These are phyloP conservation scores for Stephania yunnanensis DNA, from an alignment of 164 flowering plant species.

Conservation along the genomic window DNA sequence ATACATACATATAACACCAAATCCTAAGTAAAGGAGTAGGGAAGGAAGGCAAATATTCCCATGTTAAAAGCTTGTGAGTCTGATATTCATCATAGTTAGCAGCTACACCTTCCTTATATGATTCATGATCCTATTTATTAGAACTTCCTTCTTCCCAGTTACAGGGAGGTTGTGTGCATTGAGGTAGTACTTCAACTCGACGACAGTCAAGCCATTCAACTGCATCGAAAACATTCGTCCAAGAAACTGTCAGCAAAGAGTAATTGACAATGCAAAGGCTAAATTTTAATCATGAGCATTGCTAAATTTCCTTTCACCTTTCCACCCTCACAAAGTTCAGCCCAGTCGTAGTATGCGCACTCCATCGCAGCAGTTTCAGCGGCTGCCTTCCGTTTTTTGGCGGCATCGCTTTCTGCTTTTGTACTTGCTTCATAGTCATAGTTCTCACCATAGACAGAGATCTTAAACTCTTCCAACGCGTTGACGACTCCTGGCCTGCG, in stretches of 20 bases:
- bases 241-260: background rate
- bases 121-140: slow-evolving; percentile 61
- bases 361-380: slow-evolving; percentile 53
- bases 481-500: slow-evolving; percentile 69
- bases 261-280: background rate
- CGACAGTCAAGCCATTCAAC: slow-evolving; percentile 75
- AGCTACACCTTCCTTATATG: slow-evolving; percentile 54
- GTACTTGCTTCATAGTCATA: slow-evolving; percentile 32
- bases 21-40: background rate
- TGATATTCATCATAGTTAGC: no score
- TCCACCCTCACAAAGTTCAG: slow-evolving; percentile 75
- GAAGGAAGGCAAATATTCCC: background rate
- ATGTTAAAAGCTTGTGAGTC: background rate
- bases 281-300: background rate
- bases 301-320: slow-evolving; percentile 40
- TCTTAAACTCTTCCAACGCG: slow-evolving; percentile 77
- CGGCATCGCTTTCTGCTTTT: slow-evolving; percentile 35
- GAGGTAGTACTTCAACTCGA: slow-evolving; percentile 66
- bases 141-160: slow-evolving; percentile 71
- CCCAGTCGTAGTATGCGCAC: slow-evolving; percentile 63
- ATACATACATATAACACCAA: background rate
- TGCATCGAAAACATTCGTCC: slow-evolving; percentile 28
- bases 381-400: slow-evolving; percentile 68
- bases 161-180: slow-evolving; percentile 64
- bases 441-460: slow-evolving; percentile 75